Conservation (phyloP, 2,329 filamentous ascomycete species). For the Metarhizium rileyi region DNA sequence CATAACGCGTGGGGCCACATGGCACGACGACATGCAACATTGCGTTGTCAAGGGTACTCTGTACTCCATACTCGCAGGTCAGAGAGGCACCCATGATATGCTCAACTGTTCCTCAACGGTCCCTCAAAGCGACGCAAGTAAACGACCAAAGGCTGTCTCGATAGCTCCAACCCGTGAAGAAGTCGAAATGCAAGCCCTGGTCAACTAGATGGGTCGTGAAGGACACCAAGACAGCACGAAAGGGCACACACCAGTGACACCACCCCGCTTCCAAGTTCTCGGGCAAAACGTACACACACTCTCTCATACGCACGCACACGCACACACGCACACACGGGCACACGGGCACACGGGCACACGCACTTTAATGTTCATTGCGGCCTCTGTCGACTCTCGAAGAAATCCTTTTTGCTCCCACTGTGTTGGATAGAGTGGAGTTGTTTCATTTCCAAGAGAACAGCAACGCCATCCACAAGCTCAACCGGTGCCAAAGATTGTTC, state of each 20-base stretch:
- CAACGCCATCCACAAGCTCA: background rate
- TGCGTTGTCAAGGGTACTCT: background rate
- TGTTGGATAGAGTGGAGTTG: background rate
- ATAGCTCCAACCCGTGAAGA: background rate
- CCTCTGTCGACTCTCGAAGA: background rate
- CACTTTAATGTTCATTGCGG: too few relatives aligned
- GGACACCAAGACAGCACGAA: background rate
- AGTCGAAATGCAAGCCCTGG: background rate
- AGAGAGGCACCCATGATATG: background rate
- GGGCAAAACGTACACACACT: background rate
- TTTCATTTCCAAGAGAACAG: background rate
- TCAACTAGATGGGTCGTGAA: background rate
- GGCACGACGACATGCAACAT: constrained; percentile 1
- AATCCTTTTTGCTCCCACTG: background rate
- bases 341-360: too few relatives aligned
- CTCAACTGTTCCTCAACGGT: background rate
- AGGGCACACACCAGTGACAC: too few relatives aligned
- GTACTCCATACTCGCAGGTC: background rate
- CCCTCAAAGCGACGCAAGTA: background rate
- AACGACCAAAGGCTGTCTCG: background rate
- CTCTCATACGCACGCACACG: too few relatives aligned
- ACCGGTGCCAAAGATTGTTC: background rate
- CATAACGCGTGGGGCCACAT: background rate
- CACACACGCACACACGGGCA: too few relatives aligned
- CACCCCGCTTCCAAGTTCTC: constrained; percentile 5